phyloP scores from a whole-genome alignment of 768 basidiomycete genomes.

The Cystobasidiopsis lactophilus region DNA sequence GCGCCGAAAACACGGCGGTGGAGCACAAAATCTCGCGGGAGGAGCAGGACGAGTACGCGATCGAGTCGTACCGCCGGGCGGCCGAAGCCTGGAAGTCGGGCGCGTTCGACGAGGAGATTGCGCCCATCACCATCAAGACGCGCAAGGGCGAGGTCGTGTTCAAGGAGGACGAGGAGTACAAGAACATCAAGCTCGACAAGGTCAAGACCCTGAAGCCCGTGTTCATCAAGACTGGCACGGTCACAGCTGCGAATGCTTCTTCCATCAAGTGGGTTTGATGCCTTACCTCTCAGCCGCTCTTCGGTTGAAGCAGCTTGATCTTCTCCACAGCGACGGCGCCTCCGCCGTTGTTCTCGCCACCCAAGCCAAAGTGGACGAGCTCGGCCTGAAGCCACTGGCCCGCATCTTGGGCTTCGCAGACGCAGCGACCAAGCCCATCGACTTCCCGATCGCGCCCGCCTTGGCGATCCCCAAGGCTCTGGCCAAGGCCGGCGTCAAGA shows the following conservation, averaged over 20 bases:
- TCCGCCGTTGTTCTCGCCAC: conserved; percentile 89
- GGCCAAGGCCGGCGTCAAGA: conserved; percentile 57
- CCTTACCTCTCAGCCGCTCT: too few species aligned
- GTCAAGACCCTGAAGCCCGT: conserved; percentile 67
- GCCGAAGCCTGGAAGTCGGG: conserved; percentile 75
- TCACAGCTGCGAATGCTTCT: conserved; percentile 94
- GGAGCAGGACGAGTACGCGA: conserved; percentile 68
- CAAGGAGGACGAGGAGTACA: conserved; percentile 93
- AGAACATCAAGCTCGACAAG: conserved; percentile 86
- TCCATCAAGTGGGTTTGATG: conserved; percentile 33
- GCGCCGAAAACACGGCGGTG: conserved; percentile 56
- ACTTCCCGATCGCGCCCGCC: conserved; percentile 90
- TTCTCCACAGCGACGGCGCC: conserved; percentile 47
- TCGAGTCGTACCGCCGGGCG: conserved; percentile 85
- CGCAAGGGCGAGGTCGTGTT: conserved; percentile 71
- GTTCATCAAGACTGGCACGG: conserved; percentile 61
- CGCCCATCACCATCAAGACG: conserved; percentile 58
- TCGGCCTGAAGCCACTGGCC: conserved; percentile 79
- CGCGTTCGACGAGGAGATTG: conserved; percentile 65
- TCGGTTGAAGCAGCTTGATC: conserved; percentile 27
- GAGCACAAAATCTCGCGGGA: conserved; percentile 68
- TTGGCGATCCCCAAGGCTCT: conserved; percentile 73
- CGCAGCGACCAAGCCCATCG: conserved; percentile 84
- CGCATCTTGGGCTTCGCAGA: conserved; percentile 81
- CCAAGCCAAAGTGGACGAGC: conserved; percentile 71